phyloP scores from a whole-genome alignment of 352 stramenopile genomes.

The Globisporangium sylvaticum region DNA sequence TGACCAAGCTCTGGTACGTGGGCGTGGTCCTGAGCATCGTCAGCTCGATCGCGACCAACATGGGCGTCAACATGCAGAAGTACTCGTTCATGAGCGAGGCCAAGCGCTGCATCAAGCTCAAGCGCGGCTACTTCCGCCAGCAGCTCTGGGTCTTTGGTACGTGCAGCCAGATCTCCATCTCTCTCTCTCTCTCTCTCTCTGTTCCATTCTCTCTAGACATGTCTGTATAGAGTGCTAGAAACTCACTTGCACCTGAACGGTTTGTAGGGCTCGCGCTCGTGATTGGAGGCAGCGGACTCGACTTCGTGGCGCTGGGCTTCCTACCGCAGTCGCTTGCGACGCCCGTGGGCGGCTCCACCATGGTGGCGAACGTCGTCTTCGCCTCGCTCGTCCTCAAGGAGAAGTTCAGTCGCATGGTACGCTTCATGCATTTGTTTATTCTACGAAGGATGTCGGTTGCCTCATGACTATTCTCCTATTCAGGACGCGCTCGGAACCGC shows the following conservation, averaged over 20 bases:
- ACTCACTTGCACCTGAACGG: not conserved
- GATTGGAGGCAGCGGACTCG: constrained; percentile 58
- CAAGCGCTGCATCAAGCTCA: constrained; percentile 46
- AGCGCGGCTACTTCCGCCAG: constrained; percentile 74
- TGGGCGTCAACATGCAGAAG: constrained; percentile 87
- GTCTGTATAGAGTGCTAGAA: not conserved
- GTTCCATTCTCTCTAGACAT: not conserved
- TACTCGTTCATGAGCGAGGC: constrained; percentile 86
- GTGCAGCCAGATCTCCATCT: not conserved
- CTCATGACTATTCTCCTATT: not conserved
- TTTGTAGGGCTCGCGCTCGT: constrained; percentile 50
- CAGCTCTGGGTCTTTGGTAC: constrained; percentile 77
- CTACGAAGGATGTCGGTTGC: not conserved
- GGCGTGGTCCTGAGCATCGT: constrained; percentile 76
- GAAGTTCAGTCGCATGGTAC: constrained; percentile 46
- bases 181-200: not conserved
- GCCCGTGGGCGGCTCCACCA: constrained; percentile 71
- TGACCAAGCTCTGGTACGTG: constrained; percentile 55
- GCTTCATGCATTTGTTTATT: not conserved
- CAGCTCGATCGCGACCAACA: constrained; percentile 72
- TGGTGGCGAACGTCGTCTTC: constrained; percentile 84
- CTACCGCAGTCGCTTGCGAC: constrained; percentile 77
- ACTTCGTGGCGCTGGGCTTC: constrained; percentile 80
- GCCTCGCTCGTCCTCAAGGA: constrained; percentile 77
- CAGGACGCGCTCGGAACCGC: constrained; percentile 58